Conservation (phyloP, 495 filamentous ascomycete genomes). For the Cryomyces minteri region DNA sequence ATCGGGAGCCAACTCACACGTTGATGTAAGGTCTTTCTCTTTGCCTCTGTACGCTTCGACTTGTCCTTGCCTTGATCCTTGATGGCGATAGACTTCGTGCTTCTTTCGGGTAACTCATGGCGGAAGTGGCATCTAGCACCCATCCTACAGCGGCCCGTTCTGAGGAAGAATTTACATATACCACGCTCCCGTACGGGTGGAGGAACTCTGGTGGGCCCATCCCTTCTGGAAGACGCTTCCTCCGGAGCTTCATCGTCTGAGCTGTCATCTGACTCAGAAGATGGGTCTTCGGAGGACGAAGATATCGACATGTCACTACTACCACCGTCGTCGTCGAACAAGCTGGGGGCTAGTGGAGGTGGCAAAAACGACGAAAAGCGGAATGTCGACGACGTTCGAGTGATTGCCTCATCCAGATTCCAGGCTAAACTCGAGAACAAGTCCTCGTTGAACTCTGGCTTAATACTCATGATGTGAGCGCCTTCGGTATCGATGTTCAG, state of each 20-base stretch:
- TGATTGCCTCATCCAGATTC: background rate
- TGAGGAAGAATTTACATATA: constrained; percentile 6
- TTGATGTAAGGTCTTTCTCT: background rate
- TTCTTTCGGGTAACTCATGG: too few relatives aligned
- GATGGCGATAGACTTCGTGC: too few relatives aligned
- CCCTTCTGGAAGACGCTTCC: background rate
- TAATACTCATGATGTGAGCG: background rate
- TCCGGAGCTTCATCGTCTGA: background rate
- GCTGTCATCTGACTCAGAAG: background rate
- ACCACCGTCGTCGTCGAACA: background rate
- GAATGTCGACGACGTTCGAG: background rate
- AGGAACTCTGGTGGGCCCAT: background rate
- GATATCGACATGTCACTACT: background rate
- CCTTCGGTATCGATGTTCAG: background rate
- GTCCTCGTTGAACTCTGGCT: background rate
- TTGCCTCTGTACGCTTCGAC: background rate
- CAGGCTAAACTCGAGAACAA: background rate
- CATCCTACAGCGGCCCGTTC: constrained; percentile 6
- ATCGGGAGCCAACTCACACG: too few relatives aligned
- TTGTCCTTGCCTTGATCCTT: constrained; percentile 4
- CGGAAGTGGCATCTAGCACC: constrained; percentile 3
- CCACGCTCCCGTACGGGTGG: background rate
- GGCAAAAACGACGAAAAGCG: background rate
- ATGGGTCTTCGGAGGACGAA: background rate
- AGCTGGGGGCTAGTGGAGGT: background rate